Percentiles rank a stretch among this genome's conserved stretches.
Conservation (phyloP, 352 stramenopile species). For the Phytophthora kernoviae region DNA sequence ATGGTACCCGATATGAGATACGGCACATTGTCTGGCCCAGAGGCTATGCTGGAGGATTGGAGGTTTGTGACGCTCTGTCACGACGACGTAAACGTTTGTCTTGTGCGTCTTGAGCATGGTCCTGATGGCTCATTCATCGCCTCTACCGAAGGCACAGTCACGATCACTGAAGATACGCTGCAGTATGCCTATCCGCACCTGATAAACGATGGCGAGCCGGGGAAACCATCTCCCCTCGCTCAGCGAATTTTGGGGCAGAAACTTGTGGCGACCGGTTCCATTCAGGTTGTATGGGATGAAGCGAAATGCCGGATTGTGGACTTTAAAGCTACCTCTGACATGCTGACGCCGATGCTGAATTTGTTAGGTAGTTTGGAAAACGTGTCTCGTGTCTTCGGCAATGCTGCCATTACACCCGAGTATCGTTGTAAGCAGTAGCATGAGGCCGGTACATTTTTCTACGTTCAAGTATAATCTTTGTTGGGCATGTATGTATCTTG, state of each 20-base stretch:
- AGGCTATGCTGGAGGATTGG: conserved; percentile 1
- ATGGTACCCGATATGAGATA: conserved; percentile 1
- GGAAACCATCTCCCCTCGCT: background rate
- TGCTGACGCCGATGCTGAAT: conserved; percentile 12
- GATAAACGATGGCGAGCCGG: background rate
- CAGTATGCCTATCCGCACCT: conserved; percentile 1
- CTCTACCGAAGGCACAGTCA: background rate
- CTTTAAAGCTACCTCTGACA: conserved; percentile 2
- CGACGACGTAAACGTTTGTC: background rate
- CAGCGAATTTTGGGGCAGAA: no score
- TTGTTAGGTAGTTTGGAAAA: conserved; percentile 5
- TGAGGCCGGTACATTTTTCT: no score
- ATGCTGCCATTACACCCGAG: conserved; percentile 2
- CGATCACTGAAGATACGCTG: background rate
- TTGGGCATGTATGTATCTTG: no score
- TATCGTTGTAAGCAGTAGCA: background rate
- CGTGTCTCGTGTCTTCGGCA: conserved; percentile 3
- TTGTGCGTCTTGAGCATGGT: background rate
- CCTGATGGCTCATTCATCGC: background rate
- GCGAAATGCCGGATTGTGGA: background rate
- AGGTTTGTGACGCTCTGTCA: background rate
- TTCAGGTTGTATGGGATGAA: conserved; percentile 4
- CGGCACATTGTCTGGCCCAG: background rate
- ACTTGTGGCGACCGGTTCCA: conserved; percentile 1
- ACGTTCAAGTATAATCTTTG: no score